phyloP scores from a whole-genome alignment of 1,139 yeast genomes.

The Geotrichum cucujoidarum region DNA sequence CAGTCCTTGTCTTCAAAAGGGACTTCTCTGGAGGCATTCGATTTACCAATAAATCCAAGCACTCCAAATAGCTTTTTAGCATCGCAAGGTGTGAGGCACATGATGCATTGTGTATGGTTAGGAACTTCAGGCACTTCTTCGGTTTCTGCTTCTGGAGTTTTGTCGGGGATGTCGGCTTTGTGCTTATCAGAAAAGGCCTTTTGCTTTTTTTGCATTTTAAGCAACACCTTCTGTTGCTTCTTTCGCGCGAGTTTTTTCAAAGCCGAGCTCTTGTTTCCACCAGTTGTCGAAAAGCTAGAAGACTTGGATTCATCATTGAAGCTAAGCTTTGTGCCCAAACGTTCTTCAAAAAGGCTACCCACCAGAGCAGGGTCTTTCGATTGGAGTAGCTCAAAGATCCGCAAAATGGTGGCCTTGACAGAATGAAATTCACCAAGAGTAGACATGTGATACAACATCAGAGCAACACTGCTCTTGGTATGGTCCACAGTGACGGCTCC shows the following conservation, averaged over 20 bases:
- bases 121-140: conserved; percentile 64
- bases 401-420: conserved; percentile 16
- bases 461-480: not conserved
- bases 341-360: conserved; percentile 2
- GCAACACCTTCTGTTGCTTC: conserved; percentile 68
- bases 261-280: not conserved
- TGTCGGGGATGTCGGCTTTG: conserved; percentile 31
- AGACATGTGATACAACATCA: conserved; percentile 8
- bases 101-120: conserved; percentile 58
- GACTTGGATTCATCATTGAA: not conserved
- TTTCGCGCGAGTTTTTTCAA: conserved; percentile 50
- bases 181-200: conserved; percentile 53
- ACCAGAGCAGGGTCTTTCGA: conserved; percentile 17
- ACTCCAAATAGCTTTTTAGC: conserved; percentile 72
- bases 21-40: conserved; percentile 57
- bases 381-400: conserved; percentile 20
- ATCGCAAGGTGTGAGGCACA: conserved; percentile 79
- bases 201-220: conserved; percentile 70
- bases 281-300: too few species aligned
- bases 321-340: not conserved
- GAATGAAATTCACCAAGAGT: conserved; percentile 1
- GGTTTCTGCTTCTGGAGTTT: conserved; percentile 31
- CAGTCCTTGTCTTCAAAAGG: conserved; percentile 63
- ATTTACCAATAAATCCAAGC: conserved; percentile 54
- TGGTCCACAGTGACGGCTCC: not conserved